Evolutionary conservation across 768 basidiomycete species (phyloP).

Genomic region (Serendipita indica): DNA sequence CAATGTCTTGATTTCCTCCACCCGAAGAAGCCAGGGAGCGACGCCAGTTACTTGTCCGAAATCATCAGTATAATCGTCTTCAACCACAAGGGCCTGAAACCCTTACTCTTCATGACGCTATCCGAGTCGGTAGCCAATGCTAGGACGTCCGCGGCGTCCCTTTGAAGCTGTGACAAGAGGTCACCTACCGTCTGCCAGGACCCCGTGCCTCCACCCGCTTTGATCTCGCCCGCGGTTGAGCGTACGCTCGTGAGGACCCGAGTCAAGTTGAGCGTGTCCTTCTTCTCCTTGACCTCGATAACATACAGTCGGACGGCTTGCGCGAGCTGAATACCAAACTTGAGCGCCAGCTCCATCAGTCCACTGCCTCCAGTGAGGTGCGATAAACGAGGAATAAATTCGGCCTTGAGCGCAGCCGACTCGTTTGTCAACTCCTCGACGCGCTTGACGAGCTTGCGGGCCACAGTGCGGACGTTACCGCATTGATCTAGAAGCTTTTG

Average conservation of each 20-base stretch:
- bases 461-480: conserved; percentile 62
- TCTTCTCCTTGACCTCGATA: conserved; percentile 62
- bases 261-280: conserved; percentile 60
- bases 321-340: conserved; percentile 90
- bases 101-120: conserved; percentile 63
- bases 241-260: conserved; percentile 57
- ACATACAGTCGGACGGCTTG: conserved; percentile 79
- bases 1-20: conserved; percentile 68
- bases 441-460: conserved; percentile 75
- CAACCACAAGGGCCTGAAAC: not conserved
- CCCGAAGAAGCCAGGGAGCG: conserved; percentile 73
- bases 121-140: conserved; percentile 60
- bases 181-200: conserved; percentile 68
- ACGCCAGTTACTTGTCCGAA: conserved; percentile 43
- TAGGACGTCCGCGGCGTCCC: conserved; percentile 55
- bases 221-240: conserved; percentile 55
- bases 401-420: conserved; percentile 53
- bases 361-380: conserved; percentile 53
- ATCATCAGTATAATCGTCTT: conserved; percentile 6
- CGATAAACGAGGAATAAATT: conserved; percentile 53
- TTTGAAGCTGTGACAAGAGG: conserved; percentile 51
- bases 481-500: conserved; percentile 71
- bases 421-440: conserved; percentile 66
- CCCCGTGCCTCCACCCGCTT: conserved; percentile 45
- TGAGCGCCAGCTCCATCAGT: conserved; percentile 36